These are phyloP conservation scores for Kuraishia floccosa DNA, from an alignment of 805 yeast species.

Conservation along the genomic window DNA sequence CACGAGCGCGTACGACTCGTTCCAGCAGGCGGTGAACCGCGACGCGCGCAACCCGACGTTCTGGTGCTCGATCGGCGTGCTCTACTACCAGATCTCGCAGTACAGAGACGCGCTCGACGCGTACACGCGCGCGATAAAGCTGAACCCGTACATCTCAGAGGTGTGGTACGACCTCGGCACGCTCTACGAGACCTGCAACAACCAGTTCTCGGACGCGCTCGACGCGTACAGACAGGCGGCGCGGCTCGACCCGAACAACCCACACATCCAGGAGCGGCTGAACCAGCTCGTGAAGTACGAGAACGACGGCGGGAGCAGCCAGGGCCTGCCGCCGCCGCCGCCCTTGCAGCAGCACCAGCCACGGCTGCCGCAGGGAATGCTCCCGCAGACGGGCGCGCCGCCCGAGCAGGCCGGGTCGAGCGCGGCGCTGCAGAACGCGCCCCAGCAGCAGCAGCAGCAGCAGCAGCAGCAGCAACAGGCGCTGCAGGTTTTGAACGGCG, in stretches of 20 bases:
- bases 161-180: conserved; percentile 99
- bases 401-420: conserved; percentile 16
- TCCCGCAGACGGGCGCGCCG: conserved; percentile 29
- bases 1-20: conserved; percentile 94
- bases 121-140: conserved; percentile 89
- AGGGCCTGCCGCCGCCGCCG: conserved; percentile 36
- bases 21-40: conserved; percentile 96
- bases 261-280: conserved; percentile 87
- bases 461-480: conserved; percentile 5
- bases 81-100: conserved; percentile 92
- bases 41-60: conserved; percentile 96
- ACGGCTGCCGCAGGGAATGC: conserved; percentile 50
- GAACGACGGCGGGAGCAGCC: conserved; percentile 53
- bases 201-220: conserved; percentile 87
- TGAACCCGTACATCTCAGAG: conserved; percentile 92
- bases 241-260: conserved; percentile 85
- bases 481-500: conserved; percentile 4
- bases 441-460: conserved; percentile 4
- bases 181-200: conserved; percentile 91
- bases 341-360: conserved; percentile 63
- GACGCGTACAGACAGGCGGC: conserved; percentile 98
- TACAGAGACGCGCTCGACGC: conserved; percentile 97
- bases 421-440: too few species aligned
- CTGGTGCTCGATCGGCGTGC: conserved; percentile 94
- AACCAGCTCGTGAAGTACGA: conserved; percentile 72